These are phyloP conservation scores for Suillus plorans DNA, from an alignment of 768 basidiomycete species.

Conservation along the genomic window DNA sequence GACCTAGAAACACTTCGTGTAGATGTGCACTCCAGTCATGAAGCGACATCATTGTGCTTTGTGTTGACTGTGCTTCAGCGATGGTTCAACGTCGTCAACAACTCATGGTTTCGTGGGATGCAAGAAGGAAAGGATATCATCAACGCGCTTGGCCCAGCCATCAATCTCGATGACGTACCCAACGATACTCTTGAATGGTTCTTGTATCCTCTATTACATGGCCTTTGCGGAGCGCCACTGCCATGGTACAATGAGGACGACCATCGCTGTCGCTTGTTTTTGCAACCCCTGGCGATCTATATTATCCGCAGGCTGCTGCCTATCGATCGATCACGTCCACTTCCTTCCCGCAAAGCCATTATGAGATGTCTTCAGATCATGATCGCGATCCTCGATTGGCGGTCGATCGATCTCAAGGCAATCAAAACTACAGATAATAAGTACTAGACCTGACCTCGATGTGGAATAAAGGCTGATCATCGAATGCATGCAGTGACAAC, in stretches of 20 bases:
- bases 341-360: background rate
- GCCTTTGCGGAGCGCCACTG: background rate
- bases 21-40: background rate
- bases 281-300: background rate
- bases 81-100: background rate
- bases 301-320: background rate
- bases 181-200: background rate
- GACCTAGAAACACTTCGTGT: background rate
- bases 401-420: background rate
- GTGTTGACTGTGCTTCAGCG: background rate
- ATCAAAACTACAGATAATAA: background rate
- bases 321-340: background rate
- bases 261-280: background rate
- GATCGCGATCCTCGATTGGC: background rate
- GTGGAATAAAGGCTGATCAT: background rate
- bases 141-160: background rate
- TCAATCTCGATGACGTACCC: background rate
- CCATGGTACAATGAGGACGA: background rate
- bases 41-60: background rate
- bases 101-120: background rate
- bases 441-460: background rate
- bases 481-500: background rate
- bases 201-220: background rate
- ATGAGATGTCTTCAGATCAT: background rate
- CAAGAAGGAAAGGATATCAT: background rate